Percentiles rank a stretch among this genome's conserved stretches.
Evolutionary conservation across 1,139 yeast species (phyloP).

Genomic region (Geotrichum histeridarum): DNA sequence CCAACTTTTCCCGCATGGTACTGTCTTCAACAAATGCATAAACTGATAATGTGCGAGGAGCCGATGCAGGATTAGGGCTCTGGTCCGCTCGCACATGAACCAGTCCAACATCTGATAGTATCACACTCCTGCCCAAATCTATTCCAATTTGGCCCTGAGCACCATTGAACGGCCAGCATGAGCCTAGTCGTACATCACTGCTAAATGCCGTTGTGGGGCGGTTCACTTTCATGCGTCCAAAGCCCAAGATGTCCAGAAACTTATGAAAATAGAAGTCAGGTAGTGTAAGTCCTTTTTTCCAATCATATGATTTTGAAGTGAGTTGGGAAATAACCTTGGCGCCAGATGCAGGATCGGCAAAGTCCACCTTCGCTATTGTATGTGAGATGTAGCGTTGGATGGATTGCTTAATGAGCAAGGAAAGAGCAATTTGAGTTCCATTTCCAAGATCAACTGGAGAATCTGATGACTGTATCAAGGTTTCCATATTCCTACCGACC

Average conservation of each 20-base stretch:
- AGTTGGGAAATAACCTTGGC: constrained; percentile 30
- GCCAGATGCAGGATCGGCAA: constrained; percentile 33
- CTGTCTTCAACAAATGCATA: constrained; percentile 32
- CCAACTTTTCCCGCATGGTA: constrained; percentile 11
- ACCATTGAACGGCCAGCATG: constrained; percentile 39
- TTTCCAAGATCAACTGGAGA: neutral
- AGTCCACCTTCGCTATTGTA: constrained; percentile 29
- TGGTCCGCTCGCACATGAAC: constrained; percentile 33
- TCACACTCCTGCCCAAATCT: constrained; percentile 28
- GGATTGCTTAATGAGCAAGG: constrained; percentile 8
- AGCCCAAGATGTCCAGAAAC: constrained; percentile 24
- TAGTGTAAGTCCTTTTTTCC: constrained; percentile 13
- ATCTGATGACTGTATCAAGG: neutral
- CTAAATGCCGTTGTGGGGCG: constrained; percentile 31
- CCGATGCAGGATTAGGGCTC: constrained; percentile 30
- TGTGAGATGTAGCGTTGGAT: constrained; percentile 16
- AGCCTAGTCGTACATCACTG: constrained; percentile 29
- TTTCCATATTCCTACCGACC: neutral
- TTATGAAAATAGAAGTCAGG: constrained; percentile 23
- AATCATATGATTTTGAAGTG: constrained; percentile 32
- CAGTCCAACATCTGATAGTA: constrained; percentile 31
- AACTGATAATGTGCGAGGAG: constrained; percentile 33
- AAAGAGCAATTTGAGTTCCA: neutral
- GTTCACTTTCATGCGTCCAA: constrained; percentile 27
- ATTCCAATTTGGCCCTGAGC: constrained; percentile 32